Evolutionary conservation across 768 basidiomycete genomes (phyloP), one percentile per base, ranked within the genome.

Genomic region (Amanita pallidorosea): DNA sequence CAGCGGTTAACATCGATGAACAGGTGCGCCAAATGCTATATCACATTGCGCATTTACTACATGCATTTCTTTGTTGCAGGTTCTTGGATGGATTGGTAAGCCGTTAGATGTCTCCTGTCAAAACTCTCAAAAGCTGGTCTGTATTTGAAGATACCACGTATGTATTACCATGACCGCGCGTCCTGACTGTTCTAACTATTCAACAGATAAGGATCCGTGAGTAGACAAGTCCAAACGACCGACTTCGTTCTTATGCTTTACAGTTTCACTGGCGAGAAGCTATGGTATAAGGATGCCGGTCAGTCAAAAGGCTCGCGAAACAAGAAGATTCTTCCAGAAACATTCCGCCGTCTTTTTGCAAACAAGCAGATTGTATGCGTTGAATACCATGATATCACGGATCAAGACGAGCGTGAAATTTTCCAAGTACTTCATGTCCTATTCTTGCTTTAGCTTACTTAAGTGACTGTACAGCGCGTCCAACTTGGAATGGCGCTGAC

Each of bases 361-460:
- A 82, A 79, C 57, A 89, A 89, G 62, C 84, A 86, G 55, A 74
- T 91, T 17, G 81, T 85, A 1, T 90, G 88, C 56, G 77, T 88
- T n/a, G 88, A 90, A 60, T 90, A 84, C 55, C 67, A 73, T 51
- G 77, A 79, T 38, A 68, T 85, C 7, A 65, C 67, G 0, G 79
- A 79, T 45, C 56, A 63, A 4, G 74, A 78, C 27, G 83, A 85
- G 56, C 70, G 83, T 18, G 83, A 85, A 54, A 79, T 85, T 15
- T 85, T 85, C 66, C 83, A 85, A 70, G 87, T 83, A 37, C 36
- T 72, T 12, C 5, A 9, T 7, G 35, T 22, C 34, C 25, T 22
- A 49, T 5, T 1, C 38, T 40, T 25, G 9, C 2, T 29, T 17
- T 17, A 8, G 27, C 18, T n/a, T 22, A 1, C 40, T 48, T 12